Conservation (phyloP, 108 stramenopile genomes). For the Cyclotella sp. region DNA sequence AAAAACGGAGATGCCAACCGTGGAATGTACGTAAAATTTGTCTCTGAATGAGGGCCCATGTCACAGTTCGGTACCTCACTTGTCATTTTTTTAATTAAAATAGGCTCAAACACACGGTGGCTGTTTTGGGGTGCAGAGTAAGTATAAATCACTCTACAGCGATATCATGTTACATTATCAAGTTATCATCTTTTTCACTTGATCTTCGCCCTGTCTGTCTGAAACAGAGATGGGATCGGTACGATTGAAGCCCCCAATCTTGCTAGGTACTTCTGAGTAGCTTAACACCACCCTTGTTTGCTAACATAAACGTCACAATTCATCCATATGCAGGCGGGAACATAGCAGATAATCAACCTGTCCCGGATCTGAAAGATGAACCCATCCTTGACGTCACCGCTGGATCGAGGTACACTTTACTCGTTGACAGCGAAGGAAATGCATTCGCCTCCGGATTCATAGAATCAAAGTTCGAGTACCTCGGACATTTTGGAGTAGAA, state of each 20-base stretch:
- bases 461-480: constrained; percentile 18
- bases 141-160: background rate
- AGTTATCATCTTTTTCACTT: background rate
- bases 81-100: background rate
- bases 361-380: constrained; percentile 1
- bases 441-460: constrained; percentile 33
- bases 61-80: background rate
- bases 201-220: background rate
- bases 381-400: constrained; percentile 12
- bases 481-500: constrained; percentile 14
- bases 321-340: background rate
- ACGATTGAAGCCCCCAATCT: background rate
- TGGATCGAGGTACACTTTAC: constrained; percentile 21
- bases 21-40: constrained; percentile 3
- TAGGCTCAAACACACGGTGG: constrained; percentile 5
- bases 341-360: constrained; percentile 8
- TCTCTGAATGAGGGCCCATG: background rate
- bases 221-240: constrained; percentile 10
- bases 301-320: background rate
- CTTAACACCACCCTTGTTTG: background rate
- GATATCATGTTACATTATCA: background rate
- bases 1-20: background rate
- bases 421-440: constrained; percentile 11
- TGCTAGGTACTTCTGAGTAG: too few species aligned
- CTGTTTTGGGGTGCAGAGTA: constrained; percentile 16